phyloP scores from a whole-genome alignment of 148 eudicot species.

The Dysphania ambrosioides region DNA sequence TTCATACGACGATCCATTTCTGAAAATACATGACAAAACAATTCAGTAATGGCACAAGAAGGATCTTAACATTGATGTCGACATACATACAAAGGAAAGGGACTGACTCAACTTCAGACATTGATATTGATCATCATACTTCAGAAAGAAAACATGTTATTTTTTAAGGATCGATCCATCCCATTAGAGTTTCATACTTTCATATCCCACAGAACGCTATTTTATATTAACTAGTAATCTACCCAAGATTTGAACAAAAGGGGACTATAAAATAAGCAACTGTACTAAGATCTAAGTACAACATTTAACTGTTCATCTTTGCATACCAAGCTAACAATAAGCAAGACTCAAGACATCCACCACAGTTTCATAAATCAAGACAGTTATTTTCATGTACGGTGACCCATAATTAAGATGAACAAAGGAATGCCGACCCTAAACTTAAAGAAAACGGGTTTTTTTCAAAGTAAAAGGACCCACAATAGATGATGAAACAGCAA shows the following conservation, averaged over 20 bases:
- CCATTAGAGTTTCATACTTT: background rate
- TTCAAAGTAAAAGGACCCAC: too few relatives aligned
- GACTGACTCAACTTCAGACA: background rate
- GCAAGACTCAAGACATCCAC: background rate
- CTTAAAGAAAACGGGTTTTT: too few relatives aligned
- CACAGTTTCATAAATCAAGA: background rate
- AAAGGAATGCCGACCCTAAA: background rate
- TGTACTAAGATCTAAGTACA: background rate
- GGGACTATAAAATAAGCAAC: background rate
- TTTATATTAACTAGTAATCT: background rate
- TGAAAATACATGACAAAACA: background rate
- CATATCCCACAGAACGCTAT: conserved; percentile 1
- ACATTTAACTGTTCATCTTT: background rate
- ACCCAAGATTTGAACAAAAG: background rate
- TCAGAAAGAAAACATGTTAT: background rate
- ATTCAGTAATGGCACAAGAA: background rate
- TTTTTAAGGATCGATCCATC: background rate
- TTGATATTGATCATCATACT: background rate
- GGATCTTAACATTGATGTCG: background rate
- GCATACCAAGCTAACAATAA: background rate
- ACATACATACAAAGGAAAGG: background rate
- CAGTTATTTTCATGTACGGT: background rate
- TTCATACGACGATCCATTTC: background rate
- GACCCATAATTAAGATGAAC: background rate
- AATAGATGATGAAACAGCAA: background rate